Evolutionary conservation across 805 yeast species (phyloP).

Genomic region (Kodamaea hsintzibuensis): DNA sequence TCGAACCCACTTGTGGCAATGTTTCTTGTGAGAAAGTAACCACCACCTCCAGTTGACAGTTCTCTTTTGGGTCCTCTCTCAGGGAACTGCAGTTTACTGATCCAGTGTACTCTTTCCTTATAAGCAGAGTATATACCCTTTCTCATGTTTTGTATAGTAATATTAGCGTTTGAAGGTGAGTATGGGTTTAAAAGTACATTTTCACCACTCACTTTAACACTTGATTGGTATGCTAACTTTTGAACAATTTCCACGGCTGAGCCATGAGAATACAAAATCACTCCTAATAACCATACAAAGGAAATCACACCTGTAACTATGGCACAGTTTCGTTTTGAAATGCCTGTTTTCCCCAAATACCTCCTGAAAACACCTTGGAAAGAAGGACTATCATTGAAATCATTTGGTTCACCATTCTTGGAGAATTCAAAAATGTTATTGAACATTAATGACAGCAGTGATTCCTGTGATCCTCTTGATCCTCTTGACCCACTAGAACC

Average conservation of each 20-base stretch:
- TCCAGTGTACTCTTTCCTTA: constrained; percentile 26
- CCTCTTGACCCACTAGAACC: too few relatives aligned
- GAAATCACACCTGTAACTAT: constrained; percentile 6
- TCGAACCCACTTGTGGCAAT: constrained; percentile 13
- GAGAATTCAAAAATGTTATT: constrained; percentile 26
- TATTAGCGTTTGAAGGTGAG: constrained; percentile 24
- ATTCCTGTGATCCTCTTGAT: constrained; percentile 16
- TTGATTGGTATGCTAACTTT: constrained; percentile 16
- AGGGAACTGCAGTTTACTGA: constrained; percentile 34
- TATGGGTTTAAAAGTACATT: constrained; percentile 36
- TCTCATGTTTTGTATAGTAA: constrained; percentile 27
- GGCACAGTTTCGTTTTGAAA: constrained; percentile 5
- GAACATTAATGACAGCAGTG: constrained; percentile 29
- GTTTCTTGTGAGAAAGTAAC: constrained; percentile 29
- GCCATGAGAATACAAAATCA: constrained; percentile 27
- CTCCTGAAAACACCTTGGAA: constrained; percentile 23
- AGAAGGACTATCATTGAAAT: constrained; percentile 22
- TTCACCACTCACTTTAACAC: constrained; percentile 23
- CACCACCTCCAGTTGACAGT: constrained; percentile 20
- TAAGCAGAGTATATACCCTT: constrained; percentile 23
- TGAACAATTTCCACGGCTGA: constrained; percentile 17
- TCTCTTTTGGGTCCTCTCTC: constrained; percentile 1
- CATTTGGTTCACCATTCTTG: constrained; percentile 14
- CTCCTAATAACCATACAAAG: constrained; percentile 27
- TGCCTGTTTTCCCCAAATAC: constrained; percentile 16